Percentiles rank a stretch among this genome's conserved stretches.
Evolutionary conservation across 2,329 filamentous ascomycete species (phyloP).

Genomic region (Hypoxylon sp.): DNA sequence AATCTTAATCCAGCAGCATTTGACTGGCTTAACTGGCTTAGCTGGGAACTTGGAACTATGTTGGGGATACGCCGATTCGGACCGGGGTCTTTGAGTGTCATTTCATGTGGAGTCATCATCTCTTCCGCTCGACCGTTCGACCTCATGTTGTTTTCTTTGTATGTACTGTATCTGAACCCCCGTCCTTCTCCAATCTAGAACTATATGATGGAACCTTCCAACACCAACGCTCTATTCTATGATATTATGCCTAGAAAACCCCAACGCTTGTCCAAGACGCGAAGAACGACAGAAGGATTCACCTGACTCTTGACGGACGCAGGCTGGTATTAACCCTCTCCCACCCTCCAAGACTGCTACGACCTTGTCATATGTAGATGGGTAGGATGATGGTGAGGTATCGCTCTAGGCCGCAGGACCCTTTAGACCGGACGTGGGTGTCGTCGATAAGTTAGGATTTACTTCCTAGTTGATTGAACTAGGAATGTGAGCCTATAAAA

Average conservation of each 20-base stretch:
- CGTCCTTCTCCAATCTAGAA: conserved; percentile 32
- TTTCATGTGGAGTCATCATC: conserved; percentile 42
- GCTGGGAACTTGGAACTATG: not conserved
- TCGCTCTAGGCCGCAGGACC: conserved; percentile 25
- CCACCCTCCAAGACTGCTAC: conserved; percentile 36
- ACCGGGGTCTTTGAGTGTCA: conserved; percentile 35
- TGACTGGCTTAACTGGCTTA: conserved; percentile 24
- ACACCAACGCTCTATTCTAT: conserved; percentile 8
- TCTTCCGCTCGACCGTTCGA: conserved; percentile 52
- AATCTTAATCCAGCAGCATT: conserved; percentile 32
- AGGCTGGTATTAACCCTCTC: conserved; percentile 39
- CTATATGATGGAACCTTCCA: conserved; percentile 36
- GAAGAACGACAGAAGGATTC: conserved; percentile 19
- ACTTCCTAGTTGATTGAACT: conserved; percentile 13
- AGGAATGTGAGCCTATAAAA: conserved; percentile 7
- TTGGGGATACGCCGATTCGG: conserved; percentile 42
- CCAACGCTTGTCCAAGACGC: conserved; percentile 12
- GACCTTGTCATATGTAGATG: conserved; percentile 33
- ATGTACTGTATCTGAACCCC: conserved; percentile 13
- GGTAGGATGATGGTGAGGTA: conserved; percentile 28
- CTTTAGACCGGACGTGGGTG: conserved; percentile 38
- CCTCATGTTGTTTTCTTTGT: conserved; percentile 12
- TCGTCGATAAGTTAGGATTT: conserved; percentile 20
- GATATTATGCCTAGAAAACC: conserved; percentile 26
- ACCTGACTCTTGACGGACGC: conserved; percentile 44